These are phyloP conservation scores for Moringa oleifera DNA, from an alignment of 345 rosid species.

Conservation along the genomic window DNA sequence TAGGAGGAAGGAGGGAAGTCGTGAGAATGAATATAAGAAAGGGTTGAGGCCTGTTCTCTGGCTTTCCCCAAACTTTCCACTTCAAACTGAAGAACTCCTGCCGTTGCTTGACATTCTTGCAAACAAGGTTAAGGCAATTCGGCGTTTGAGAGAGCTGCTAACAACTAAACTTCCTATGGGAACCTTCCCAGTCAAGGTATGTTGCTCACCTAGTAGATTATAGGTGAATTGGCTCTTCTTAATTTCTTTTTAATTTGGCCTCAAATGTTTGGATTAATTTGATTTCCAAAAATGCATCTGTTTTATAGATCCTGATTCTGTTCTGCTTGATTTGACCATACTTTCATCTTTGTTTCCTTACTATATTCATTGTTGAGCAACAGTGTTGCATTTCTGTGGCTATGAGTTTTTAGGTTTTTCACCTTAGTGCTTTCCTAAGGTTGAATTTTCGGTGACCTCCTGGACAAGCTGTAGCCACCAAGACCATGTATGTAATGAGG, in stretches of 20 bases:
- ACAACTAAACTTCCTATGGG: slow-evolving; percentile 93
- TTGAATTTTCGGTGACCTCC: not conserved
- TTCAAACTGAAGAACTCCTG: slow-evolving; percentile 89
- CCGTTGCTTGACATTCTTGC: slow-evolving; percentile 98
- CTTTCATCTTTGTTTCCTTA: not conserved
- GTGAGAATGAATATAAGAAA: slow-evolving; percentile 90
- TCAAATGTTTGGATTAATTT: not conserved
- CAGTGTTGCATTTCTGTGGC: not conserved
- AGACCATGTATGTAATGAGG: not conserved
- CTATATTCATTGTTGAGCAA: not conserved
- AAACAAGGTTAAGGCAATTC: slow-evolving; percentile 94
- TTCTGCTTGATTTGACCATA: not conserved
- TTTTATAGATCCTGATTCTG: not conserved
- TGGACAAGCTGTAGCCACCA: not conserved
- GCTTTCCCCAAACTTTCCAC: slow-evolving; percentile 82
- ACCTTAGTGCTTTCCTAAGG: not conserved
- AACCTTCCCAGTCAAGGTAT: slow-evolving; percentile 95
- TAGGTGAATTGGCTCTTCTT: slow-evolving; percentile 3
- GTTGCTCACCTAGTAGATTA: slow-evolving; percentile 6
- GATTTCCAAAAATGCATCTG: not conserved
- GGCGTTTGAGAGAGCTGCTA: slow-evolving; percentile 89
- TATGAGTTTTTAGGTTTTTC: not conserved
- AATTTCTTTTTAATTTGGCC: not conserved
- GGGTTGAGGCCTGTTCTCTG: slow-evolving; percentile 91
- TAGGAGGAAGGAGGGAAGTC: slow-evolving; percentile 54